Evolutionary conservation across 495 filamentous ascomycete species (phyloP).

Genomic region (Letharia columbiana): DNA sequence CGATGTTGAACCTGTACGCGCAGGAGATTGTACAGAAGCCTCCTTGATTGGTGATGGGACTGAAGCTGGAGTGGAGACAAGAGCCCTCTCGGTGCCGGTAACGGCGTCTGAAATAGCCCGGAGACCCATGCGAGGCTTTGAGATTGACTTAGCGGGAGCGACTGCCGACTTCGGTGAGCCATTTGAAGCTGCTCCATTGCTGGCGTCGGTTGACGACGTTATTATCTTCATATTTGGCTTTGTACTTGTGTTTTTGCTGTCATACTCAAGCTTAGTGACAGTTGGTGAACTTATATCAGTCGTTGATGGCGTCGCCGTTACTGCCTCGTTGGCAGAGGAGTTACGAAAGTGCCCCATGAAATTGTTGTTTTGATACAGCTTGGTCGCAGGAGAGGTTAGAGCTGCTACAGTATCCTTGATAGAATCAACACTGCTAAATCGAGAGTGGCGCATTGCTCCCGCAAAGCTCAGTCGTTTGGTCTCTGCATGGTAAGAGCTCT

Average conservation of each 20-base stretch:
- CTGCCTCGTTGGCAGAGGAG: conserved; percentile 35
- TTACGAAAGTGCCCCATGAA: conserved; percentile 40
- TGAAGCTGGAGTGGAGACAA: conserved; percentile 41
- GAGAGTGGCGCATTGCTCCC: conserved; percentile 60
- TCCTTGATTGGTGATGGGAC: conserved; percentile 55
- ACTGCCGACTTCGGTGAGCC: conserved; percentile 42
- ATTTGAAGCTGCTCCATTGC: conserved; percentile 43
- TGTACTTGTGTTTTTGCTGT: conserved; percentile 21
- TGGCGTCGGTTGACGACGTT: conserved; percentile 39
- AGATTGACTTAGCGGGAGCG: conserved; percentile 35
- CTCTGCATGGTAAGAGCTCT: conserved; percentile 68
- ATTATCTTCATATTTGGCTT: conserved; percentile 38
- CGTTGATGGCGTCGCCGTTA: conserved; percentile 25
- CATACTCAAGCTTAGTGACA: conserved; percentile 59
- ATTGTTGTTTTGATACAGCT: conserved; percentile 52
- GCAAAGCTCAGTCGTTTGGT: conserved; percentile 44
- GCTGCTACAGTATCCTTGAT: conserved; percentile 38
- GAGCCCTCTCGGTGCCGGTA: conserved; percentile 51
- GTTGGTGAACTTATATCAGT: conserved; percentile 33
- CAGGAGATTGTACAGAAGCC: conserved; percentile 56
- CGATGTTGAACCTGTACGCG: conserved; percentile 75
- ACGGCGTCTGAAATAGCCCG: conserved; percentile 76
- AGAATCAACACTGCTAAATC: conserved; percentile 65
- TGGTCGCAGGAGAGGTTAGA: conserved; percentile 35
- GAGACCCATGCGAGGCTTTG: conserved; percentile 53